Conservation (phyloP, 2,329 filamentous ascomycete species). For the Colletotrichum orbiculare region DNA sequence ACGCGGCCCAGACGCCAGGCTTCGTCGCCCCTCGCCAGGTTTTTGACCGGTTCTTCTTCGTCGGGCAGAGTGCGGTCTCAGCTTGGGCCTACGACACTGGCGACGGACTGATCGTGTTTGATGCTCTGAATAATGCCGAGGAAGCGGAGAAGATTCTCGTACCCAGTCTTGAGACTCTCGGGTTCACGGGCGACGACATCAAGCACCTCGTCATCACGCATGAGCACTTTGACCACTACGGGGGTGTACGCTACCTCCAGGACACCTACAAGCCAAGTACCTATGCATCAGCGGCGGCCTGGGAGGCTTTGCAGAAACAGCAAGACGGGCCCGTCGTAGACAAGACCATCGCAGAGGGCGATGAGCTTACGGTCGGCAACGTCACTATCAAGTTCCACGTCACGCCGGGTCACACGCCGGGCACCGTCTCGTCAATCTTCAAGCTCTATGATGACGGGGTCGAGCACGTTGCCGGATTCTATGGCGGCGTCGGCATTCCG, state of each 20-base stretch:
- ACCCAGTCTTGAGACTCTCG: slow-evolving; percentile 32
- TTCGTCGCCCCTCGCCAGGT: slow-evolving; percentile 37
- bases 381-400: slow-evolving; percentile 36
- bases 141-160: slow-evolving; percentile 29
- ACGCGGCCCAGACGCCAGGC: slow-evolving; percentile 23
- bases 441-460: slow-evolving; percentile 38
- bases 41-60: slow-evolving; percentile 41
- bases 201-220: slow-evolving; percentile 45
- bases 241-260: slow-evolving; percentile 41
- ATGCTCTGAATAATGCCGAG: slow-evolving; percentile 12
- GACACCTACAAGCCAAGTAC: slow-evolving; percentile 37
- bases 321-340: slow-evolving; percentile 1
- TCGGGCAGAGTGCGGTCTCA: slow-evolving; percentile 40
- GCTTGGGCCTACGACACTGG: slow-evolving; percentile 43
- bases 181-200: slow-evolving; percentile 40
- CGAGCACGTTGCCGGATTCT: slow-evolving; percentile 40
- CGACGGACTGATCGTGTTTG: slow-evolving; percentile 38
- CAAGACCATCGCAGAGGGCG: slow-evolving; percentile 6
- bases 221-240: slow-evolving; percentile 44
- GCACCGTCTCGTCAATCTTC: slow-evolving; percentile 40
- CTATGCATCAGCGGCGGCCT: slow-evolving; percentile 38
- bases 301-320: slow-evolving; percentile 2
- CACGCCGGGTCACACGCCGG: slow-evolving; percentile 42
- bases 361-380: slow-evolving; percentile 40
- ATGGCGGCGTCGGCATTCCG: slow-evolving; percentile 40